phyloP scores from a whole-genome alignment of 208 protist genomes.

The Leishmania gerbilli region DNA sequence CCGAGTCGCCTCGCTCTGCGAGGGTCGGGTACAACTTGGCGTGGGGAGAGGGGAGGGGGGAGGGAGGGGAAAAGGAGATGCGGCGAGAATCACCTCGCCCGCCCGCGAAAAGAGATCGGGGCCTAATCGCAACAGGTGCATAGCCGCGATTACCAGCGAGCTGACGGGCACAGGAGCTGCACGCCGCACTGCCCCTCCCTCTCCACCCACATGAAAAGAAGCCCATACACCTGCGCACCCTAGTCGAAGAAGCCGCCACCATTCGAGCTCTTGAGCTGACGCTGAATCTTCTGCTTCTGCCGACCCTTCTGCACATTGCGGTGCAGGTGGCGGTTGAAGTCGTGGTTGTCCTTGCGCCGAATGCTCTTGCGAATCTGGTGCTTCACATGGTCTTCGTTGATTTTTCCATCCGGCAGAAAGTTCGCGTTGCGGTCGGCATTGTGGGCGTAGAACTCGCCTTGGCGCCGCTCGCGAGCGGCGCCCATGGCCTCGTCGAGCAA shows the following conservation, averaged over 20 bases:
- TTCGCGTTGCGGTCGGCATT: conserved; percentile 64
- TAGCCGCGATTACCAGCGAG: background rate
- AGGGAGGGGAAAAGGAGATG: background rate
- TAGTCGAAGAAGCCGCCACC: conserved; percentile 61
- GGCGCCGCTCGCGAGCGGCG: conserved; percentile 42
- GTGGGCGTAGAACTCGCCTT: conserved; percentile 23
- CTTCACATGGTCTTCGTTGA: conserved; percentile 77
- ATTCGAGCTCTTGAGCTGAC: conserved; percentile 66
- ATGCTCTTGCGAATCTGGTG: conserved; percentile 63
- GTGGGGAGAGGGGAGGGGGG: background rate
- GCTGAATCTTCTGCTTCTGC: conserved; percentile 78
- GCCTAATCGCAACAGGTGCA: background rate
- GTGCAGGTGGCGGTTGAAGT: conserved; percentile 80
- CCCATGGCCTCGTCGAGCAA: conserved; percentile 53
- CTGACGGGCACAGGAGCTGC: background rate
- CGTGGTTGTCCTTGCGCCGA: conserved; percentile 59
- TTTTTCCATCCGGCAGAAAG: conserved; percentile 49
- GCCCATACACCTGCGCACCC: background rate
- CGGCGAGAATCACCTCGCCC: background rate
- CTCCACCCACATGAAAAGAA: background rate
- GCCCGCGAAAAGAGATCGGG: background rate
- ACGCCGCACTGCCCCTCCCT: background rate
- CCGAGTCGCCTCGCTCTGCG: background rate
- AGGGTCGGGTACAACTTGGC: background rate
- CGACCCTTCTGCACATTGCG: conserved; percentile 88